Base-by-base conservation (phyloP, 345 rosid genomes). In the Leavenworthia alabamica region DNA sequence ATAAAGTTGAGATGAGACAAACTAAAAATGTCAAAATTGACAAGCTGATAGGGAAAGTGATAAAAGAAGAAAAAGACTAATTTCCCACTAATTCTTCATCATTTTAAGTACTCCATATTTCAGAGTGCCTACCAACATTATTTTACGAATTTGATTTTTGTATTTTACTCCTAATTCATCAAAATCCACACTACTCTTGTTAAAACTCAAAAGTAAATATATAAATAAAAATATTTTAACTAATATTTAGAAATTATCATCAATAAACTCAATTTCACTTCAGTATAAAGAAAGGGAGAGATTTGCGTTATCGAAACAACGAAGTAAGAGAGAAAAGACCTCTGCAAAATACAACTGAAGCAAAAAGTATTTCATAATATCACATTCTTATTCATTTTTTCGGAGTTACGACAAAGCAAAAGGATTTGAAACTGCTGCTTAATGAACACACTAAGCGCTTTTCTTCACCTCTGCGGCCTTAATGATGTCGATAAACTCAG, bases 391-490 rank as follows among this genome's bases (percentile, higher is more conserved):
- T 69, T 70, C 68, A 70, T 36, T 45, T 61, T 26, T 3, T 52
- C 52, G 8, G 33, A 33, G 59, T 27, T 37, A 12, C n/a, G 8
- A 37, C 17, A 45, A 45, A 5, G 14, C 41, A 44, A 24, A 24
- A 40, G 19, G 32, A 53, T 27, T 44, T 8, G 9, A 28, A 41
- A 8, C 27, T 42, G 32, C 19, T 39, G 32, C 19, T 39, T 53
- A 3, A 4, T 16, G 12, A 63, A 22, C 17, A 12, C 65, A 47
- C 57, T 72, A 72, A 15, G 71, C 71, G 49, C 35, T 71, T 36
- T 64, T 71, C 55, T 71, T 71, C 66, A 71, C 75, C 56, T 72
- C 71, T 4, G 75, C 70, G 1, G 75, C 70, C 71, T 64, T 72
- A 4, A 72, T 72, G 56, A 72, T 72, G 56, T 72, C 75, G 16